Evolutionary conservation across 2,329 filamentous ascomycete genomes (phyloP), one percentile per base, ranked within the genome.

Genomic region (Boeremia exigua): DNA sequence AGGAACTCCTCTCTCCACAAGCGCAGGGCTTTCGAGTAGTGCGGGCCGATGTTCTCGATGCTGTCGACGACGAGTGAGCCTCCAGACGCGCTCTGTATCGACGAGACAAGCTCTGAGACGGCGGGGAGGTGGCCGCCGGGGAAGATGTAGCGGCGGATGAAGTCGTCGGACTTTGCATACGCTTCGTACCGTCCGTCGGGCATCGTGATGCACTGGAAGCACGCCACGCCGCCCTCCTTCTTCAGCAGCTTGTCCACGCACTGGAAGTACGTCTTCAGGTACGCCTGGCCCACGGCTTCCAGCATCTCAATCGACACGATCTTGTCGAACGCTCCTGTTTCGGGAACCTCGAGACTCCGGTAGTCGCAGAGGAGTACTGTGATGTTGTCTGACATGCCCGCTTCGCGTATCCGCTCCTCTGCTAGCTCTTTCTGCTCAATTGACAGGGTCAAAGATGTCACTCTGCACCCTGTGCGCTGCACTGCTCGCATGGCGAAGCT

Each of bases 181-280:
- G 82, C 83, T 59, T 86, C 84, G 68, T 90, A 88, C 47, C 87
- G 81, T 34, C 81, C 66, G 33, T 91, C 87, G 0, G 88, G 88
- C 83, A 91, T 91, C 2, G 89, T 91, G 67, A 91, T 91, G 73
- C 88, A 90, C 71, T 91, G 89, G 72, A 92, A 90, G 43, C 88
- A 84, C 6, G 85, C 87, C 38, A 90, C 83, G 1, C 88, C 86
- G 2, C 85, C 86, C 14, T 88, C 80, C 43, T 80, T 81, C 73
- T 91, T 90, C 38, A 92, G 73, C 29, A 90, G 72, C 53, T 79
- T 78, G 63, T 90, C 78, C 46, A 92, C 80, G 61, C 83, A 85
- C 15, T 78, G 75, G 68, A 92, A 92, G 68, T 91, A 92, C 1
- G 83, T 87, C 17, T 81, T 79, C 29, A 92, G 73, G 62, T 85